Evolutionary conservation across 257 asterid genomes (phyloP).

Genomic region (Solanum verrucosum): DNA sequence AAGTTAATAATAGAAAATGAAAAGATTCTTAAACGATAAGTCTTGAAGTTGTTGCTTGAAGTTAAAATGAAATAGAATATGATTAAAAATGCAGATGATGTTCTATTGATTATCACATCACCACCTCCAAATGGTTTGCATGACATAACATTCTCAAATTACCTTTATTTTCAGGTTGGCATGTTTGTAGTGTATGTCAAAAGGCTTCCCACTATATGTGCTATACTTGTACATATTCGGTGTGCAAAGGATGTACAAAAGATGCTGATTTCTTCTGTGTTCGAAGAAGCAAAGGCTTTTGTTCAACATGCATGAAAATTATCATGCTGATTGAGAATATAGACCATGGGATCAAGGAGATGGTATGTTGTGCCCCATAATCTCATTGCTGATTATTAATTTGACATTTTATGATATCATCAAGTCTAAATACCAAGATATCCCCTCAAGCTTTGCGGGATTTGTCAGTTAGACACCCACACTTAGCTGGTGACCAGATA

Average conservation of each 20-base stretch:
- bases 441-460: background rate
- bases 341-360: conserved; percentile 53
- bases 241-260: conserved; percentile 82
- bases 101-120: background rate
- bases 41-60: background rate
- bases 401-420: background rate
- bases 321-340: conserved; percentile 80
- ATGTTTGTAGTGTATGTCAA: conserved; percentile 83
- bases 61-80: background rate
- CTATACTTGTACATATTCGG: conserved; percentile 89
- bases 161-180: conserved; percentile 83
- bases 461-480: background rate
- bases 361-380: conserved; percentile 36
- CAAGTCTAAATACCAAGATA: background rate
- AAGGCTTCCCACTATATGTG: conserved; percentile 71
- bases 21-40: background rate
- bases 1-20: background rate
- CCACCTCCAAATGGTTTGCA: background rate
- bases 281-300: conserved; percentile 86
- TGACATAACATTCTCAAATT: background rate
- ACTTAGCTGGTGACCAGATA: background rate
- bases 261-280: conserved; percentile 58
- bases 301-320: conserved; percentile 80
- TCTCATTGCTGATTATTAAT: background rate
- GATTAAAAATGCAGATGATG: background rate